These are phyloP conservation scores for Alternaria arbusti DNA, from an alignment of 2,329 filamentous ascomycete genomes.

Conservation along the genomic window DNA sequence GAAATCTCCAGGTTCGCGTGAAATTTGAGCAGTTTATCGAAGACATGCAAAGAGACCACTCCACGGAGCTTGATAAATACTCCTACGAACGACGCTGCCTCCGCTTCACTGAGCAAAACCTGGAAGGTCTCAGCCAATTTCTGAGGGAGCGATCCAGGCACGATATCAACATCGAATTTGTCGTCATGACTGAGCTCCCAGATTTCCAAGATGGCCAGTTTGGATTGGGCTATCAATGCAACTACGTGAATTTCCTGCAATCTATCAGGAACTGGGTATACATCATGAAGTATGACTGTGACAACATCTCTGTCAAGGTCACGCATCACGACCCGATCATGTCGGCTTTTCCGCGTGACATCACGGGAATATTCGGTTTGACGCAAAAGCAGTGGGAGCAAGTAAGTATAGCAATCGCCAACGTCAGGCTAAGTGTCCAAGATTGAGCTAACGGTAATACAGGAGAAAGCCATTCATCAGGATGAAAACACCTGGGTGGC, in stretches of 20 bases:
- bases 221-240: not conserved
- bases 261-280: constrained; percentile 25
- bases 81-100: constrained; percentile 16
- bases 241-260: constrained; percentile 24
- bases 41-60: not conserved
- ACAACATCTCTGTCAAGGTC: constrained; percentile 17
- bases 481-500: not conserved
- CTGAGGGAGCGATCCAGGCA: not conserved
- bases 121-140: not conserved
- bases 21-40: constrained; percentile 28
- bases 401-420: constrained; percentile 7
- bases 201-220: not conserved
- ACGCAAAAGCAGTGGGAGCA: constrained; percentile 28
- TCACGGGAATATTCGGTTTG: constrained; percentile 20
- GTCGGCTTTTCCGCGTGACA: constrained; percentile 22
- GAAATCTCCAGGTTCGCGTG: constrained; percentile 30
- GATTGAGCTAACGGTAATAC: not conserved
- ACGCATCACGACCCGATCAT: constrained; percentile 24
- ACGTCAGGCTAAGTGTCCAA: not conserved
- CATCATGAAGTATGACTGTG: constrained; percentile 21
- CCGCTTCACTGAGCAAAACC: not conserved
- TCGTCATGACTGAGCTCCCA: constrained; percentile 24
- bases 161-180: constrained; percentile 24
- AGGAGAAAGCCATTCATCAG: constrained; percentile 9
- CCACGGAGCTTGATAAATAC: not conserved